phyloP scores from a whole-genome alignment of 345 rosid genomes.

The Xanthoceras sorbifolium region DNA sequence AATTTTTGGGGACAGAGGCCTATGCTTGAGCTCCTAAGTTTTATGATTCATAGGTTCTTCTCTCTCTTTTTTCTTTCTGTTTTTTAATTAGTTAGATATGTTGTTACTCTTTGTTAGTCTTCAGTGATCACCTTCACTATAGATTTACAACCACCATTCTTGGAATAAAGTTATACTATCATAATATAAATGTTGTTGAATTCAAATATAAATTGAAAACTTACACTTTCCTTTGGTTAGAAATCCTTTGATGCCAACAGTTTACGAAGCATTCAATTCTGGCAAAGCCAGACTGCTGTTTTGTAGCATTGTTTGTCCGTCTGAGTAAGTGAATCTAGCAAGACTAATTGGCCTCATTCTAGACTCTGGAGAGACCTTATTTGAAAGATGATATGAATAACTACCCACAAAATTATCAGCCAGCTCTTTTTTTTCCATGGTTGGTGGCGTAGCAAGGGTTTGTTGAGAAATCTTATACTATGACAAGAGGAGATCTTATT shows the following conservation, averaged over 20 bases:
- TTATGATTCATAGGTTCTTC: background rate
- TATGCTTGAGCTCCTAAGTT: background rate
- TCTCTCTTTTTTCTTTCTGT: background rate
- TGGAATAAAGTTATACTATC: background rate
- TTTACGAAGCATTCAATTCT: background rate
- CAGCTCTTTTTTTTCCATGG: background rate
- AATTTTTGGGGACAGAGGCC: background rate
- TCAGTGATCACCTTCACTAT: background rate
- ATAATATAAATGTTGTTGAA: background rate
- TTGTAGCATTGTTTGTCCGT: background rate
- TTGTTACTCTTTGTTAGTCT: background rate
- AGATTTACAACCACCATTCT: background rate
- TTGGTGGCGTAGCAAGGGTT: background rate
- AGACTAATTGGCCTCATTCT: background rate
- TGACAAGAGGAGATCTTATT: background rate
- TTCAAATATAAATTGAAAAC: background rate
- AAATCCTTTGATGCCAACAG: background rate
- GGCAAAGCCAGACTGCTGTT: background rate
- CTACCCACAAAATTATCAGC: background rate
- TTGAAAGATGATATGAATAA: background rate
- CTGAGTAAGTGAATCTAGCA: conserved; percentile 1
- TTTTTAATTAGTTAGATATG: background rate
- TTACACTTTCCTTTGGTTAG: background rate
- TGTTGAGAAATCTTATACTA: background rate
- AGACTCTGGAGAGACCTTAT: background rate